These are phyloP conservation scores for Curvularia verruculosa DNA, from an alignment of 2,329 filamentous ascomycete genomes.

Conservation along the genomic window DNA sequence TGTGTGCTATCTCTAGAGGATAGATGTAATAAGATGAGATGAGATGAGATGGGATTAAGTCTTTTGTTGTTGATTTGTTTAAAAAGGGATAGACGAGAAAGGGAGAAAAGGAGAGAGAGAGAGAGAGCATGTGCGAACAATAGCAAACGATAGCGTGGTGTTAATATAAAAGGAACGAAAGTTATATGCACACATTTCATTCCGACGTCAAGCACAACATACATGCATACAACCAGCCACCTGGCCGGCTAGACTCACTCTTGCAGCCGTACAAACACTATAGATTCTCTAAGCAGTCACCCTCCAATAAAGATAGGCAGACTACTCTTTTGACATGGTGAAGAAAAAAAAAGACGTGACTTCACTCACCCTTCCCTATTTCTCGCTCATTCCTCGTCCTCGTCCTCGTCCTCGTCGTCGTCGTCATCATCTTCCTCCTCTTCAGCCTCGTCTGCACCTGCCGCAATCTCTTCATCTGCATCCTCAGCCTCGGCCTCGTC, in stretches of 20 bases:
- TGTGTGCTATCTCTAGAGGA: too few species aligned
- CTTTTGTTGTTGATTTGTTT: too few species aligned
- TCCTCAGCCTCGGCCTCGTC: slow-evolving; percentile 42
- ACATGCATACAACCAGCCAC: neutral
- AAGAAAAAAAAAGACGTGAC: neutral
- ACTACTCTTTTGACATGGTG: neutral
- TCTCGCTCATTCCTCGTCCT: slow-evolving; percentile 25
- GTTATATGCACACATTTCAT: too few species aligned
- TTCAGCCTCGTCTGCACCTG: slow-evolving; percentile 38
- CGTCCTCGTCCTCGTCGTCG: slow-evolving; percentile 30
- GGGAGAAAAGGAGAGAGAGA: too few species aligned
- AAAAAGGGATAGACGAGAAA: too few species aligned
- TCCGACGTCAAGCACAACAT: neutral
- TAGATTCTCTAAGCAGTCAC: neutral
- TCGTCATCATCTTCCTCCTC: slow-evolving; percentile 36
- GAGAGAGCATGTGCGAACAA: too few species aligned
- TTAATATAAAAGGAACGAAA: too few species aligned
- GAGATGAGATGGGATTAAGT: too few species aligned
- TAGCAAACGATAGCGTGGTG: too few species aligned
- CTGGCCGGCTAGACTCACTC: neutral
- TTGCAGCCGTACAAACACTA: neutral
- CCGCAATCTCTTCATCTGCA: slow-evolving; percentile 43
- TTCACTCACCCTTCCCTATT: slow-evolving; percentile 1
- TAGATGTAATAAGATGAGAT: too few species aligned
- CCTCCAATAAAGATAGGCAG: neutral